Base-by-base conservation (phyloP, 2,329 filamentous ascomycete genomes). In the Aspergillus amoenus region DNA sequence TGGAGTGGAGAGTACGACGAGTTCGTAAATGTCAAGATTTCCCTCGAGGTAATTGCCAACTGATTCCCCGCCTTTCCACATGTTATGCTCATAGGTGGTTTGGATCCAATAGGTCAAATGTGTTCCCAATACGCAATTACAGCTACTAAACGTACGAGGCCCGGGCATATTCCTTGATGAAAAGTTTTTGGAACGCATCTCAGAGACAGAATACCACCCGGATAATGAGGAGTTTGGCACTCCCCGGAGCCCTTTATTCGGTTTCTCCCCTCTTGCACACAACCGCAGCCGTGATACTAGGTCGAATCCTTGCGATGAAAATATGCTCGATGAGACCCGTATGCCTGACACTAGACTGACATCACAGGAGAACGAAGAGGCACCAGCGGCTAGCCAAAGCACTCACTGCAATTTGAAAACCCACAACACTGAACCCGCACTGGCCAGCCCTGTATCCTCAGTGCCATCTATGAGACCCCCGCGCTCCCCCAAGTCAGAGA, bases 1-100 rank as follows among this genome's bases (percentile, higher is more conserved):
- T 75, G 73, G 73, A 63, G 61, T 50, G 72, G 71, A 3, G 59
- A 27, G 66, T 70, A 17, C 32, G 45, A 50, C 5, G 53, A 55
- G 21, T n/a, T 32, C 21, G 32, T 40, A 5, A 57, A 64, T 21
- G 46, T 73, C 41, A 64, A 55, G 17, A 61, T 73, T 3, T 60
- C 63, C 2, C 45, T 75, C 8, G 70, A 74, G 58, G 72, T 74
- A 68, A 59, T 53, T 24, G 43, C n/a, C 3, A 18, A 11, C 50
- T n/a, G 18, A 27, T 44, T 11, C 17, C 18, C 6, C 27, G 27
- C 3, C 9, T 17, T 13, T 34, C 15, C 37, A 17, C 40, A 30
- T 24, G 39, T 18, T 43, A 43, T 47, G 13, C 49, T 52, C 18
- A 51, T 9, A 11, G 9, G 21, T 44, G 21, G 13, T 32, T 30